phyloP scores from a whole-genome alignment of 2,329 filamentous ascomycete species.

The Hymenoscyphus linearis region DNA sequence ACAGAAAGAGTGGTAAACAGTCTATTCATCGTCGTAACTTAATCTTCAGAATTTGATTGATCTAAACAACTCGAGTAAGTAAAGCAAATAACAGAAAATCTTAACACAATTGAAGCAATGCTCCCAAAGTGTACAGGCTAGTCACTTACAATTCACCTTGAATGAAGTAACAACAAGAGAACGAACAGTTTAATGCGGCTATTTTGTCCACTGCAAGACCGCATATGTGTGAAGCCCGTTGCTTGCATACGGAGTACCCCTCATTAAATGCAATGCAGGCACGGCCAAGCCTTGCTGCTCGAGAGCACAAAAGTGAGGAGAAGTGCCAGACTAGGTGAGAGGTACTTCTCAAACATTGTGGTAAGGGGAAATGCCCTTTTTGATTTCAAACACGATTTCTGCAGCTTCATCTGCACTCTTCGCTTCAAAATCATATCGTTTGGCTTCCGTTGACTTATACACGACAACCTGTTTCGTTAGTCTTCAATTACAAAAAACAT shows the following conservation, averaged over 20 bases:
- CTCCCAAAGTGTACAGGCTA: too few species aligned
- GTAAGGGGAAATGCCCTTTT: conserved; percentile 68
- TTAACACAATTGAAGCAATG: too few species aligned
- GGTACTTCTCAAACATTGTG: conserved; percentile 23
- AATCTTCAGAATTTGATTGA: too few species aligned
- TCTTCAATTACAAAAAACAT: neutral
- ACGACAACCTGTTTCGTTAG: conserved; percentile 54
- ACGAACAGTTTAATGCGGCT: too few species aligned
- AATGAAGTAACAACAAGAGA: too few species aligned
- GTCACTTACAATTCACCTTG: too few species aligned
- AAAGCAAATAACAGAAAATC: too few species aligned
- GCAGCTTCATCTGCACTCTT: conserved; percentile 63
- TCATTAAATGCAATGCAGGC: neutral
- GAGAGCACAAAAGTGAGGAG: neutral
- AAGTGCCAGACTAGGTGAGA: neutral
- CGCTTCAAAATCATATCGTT: conserved; percentile 83
- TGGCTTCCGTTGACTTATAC: conserved; percentile 69
- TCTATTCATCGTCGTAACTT: too few species aligned
- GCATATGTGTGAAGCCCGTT: neutral
- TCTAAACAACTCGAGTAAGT: too few species aligned
- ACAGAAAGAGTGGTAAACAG: too few species aligned
- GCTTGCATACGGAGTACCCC: neutral
- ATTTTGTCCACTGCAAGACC: neutral
- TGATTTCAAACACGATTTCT: conserved; percentile 75
- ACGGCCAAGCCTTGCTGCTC: neutral